Evolutionary conservation across 331 rosid species (phyloP), one percentile per base, ranked within the genome.

Genomic region (Acacia concinna): DNA sequence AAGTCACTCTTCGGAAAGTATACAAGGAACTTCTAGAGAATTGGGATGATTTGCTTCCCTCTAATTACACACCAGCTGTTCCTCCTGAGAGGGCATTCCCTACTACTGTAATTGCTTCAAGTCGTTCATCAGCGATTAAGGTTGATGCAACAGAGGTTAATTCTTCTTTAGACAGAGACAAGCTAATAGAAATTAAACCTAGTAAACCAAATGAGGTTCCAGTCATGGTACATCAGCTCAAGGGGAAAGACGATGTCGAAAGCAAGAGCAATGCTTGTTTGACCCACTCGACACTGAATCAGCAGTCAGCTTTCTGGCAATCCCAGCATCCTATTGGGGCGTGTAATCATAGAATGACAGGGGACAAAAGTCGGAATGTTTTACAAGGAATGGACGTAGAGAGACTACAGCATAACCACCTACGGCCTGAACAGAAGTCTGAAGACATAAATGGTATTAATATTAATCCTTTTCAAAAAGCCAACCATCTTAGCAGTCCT

Each of bases 21-120:
- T 91, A 95, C 93, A 93, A 92, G 85, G 91, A 95, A 83, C 85
- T 95, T 20, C 77, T 95, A 84, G 98, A 95, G 84, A 95, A 95
- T 71, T 92, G 97, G 98, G 97, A 92, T 21, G 97, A 95, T 82
- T 84, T 95, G 82, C 94, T 92, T 77, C 97, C 97, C 78, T 91
- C 94, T 52, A 91, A 95, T 87, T 95, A 92, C 78, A 91, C 97
- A 52, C 97, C 97, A 21, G 99, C 99, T 35, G 97, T 94, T 51
- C 98, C 98, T 79, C 98, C 97, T 2, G 98, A 94, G 84, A 91
- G 97, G 81, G 97, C 99, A 75, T 92, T 95, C 83, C 99, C 99
- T 57, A 91, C 94, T 0, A 95, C 97, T 2, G 67, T 91, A 81
- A 91, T 95, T 68, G 81, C 97, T 63, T 90, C 94, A 5, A 85